Evolutionary conservation across 169 alveolate genomes (phyloP).

Genomic region (Plasmodium cynomolgi): DNA sequence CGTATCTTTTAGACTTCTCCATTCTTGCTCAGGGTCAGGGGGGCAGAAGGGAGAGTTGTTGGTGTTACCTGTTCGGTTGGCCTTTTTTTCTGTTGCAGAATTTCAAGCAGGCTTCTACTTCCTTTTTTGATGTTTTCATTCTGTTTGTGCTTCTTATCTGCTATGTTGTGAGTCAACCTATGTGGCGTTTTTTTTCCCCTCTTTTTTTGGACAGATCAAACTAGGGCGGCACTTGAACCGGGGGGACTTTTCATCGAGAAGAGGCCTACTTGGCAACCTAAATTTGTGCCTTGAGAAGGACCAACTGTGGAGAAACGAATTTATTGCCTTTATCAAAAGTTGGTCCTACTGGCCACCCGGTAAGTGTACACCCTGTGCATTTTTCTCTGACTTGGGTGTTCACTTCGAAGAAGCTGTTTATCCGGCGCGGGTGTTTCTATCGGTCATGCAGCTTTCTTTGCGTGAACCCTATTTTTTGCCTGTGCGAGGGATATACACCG

Average conservation of each 20-base stretch:
- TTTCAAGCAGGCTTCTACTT: not conserved
- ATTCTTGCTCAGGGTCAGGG: not conserved
- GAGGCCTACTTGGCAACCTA: not conserved
- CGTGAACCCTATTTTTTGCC: not conserved
- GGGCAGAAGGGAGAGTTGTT: not conserved
- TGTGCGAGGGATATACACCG: not conserved
- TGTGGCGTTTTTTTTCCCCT: not conserved
- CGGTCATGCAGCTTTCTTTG: not conserved
- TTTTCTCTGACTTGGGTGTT: not conserved
- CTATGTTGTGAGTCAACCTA: not conserved
- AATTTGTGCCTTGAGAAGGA: not conserved
- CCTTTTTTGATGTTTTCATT: not conserved
- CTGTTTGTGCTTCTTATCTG: not conserved
- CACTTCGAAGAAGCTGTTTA: not conserved
- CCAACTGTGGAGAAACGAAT: not conserved
- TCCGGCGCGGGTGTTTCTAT: not conserved
- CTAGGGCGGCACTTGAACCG: not conserved
- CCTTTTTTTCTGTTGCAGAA: not conserved
- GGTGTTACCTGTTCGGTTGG: not conserved
- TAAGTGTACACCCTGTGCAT: not conserved
- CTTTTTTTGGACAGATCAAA: not conserved
- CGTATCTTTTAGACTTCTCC: constrained; percentile 62
- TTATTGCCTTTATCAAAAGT: not conserved
- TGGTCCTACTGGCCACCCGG: not conserved
- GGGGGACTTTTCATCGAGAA: not conserved